Percentiles rank a stretch among this genome's conserved stretches.
Evolutionary conservation across 768 basidiomycete genomes (phyloP).

Genomic region (Boletellus ananas): DNA sequence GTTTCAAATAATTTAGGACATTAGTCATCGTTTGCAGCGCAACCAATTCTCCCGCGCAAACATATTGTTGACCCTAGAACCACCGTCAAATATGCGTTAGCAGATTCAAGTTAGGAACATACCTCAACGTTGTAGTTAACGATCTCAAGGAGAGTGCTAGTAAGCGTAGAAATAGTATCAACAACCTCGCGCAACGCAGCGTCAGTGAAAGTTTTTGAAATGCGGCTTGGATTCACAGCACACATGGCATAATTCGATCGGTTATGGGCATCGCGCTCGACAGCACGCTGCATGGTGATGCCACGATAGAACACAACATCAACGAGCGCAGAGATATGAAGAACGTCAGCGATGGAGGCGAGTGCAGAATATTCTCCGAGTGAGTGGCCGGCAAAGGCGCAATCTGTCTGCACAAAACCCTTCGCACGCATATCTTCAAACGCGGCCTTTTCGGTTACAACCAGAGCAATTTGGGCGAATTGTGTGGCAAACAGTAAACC

Average conservation of each 20-base stretch:
- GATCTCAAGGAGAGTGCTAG: slow-evolving; percentile 87
- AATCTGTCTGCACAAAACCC: slow-evolving; percentile 88
- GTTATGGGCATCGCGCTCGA: slow-evolving; percentile 90
- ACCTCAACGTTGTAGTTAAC: slow-evolving; percentile 97
- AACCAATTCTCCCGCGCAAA: slow-evolving; percentile 94
- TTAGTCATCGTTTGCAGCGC: slow-evolving; percentile 93
- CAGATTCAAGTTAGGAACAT: slow-evolving; percentile 12
- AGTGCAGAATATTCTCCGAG: slow-evolving; percentile 98
- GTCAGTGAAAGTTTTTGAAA: slow-evolving; percentile 92
- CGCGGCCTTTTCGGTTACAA: slow-evolving; percentile 96
- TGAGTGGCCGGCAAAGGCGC: slow-evolving; percentile 96
- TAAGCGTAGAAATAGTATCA: slow-evolving; percentile 76
- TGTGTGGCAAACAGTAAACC: slow-evolving; percentile 97
- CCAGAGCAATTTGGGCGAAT: slow-evolving; percentile 97
- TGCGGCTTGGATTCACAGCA: slow-evolving; percentile 96
- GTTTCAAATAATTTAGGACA: slow-evolving; percentile 93
- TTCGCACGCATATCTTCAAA: slow-evolving; percentile 98
- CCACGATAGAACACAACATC: slow-evolving; percentile 99
- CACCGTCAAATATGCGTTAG: slow-evolving; percentile 1
- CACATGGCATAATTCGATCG: slow-evolving; percentile 99
- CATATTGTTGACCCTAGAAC: slow-evolving; percentile 95
- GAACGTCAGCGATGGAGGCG: slow-evolving; percentile 95
- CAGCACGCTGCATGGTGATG: slow-evolving; percentile 99
- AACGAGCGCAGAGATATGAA: slow-evolving; percentile 91
- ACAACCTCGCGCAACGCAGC: slow-evolving; percentile 96